Conservation (phyloP, 495 filamentous ascomycete species). For the Talaromyces thailandensis region DNA sequence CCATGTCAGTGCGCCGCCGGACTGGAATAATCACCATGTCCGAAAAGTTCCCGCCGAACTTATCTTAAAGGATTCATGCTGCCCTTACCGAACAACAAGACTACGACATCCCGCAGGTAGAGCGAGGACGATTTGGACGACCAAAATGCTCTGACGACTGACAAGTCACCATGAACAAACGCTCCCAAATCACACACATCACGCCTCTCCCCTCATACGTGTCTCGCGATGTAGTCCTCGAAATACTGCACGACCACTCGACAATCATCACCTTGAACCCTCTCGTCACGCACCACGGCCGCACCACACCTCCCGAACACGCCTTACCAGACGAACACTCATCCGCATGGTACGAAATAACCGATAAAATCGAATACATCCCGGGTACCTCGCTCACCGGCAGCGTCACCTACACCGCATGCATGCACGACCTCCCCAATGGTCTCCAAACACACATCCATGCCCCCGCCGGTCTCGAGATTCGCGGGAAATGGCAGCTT, state of each 20-base stretch:
- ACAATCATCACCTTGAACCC: conserved; percentile 81
- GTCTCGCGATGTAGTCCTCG: conserved; percentile 54
- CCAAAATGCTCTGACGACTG: neutral
- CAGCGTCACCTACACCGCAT: conserved; percentile 64
- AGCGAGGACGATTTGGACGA: neutral
- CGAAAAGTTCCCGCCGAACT: neutral
- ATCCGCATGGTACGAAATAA: conserved; percentile 57
- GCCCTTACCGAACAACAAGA: neutral
- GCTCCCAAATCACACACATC: conserved; percentile 54
- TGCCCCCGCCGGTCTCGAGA: conserved; percentile 58
- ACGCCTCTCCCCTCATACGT: conserved; percentile 62
- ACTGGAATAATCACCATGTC: neutral
- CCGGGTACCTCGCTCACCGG: conserved; percentile 55
- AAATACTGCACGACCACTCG: conserved; percentile 60
- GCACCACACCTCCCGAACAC: conserved; percentile 51
- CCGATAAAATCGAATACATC: conserved; percentile 62
- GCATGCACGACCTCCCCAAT: conserved; percentile 59
- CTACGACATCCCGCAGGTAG: neutral
- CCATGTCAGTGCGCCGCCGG: neutral
- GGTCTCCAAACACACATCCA: conserved; percentile 71
- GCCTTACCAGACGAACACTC: conserved; percentile 56
- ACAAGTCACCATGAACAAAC: conserved; percentile 6
- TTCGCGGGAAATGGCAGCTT: conserved; percentile 59
- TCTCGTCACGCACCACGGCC: conserved; percentile 59
- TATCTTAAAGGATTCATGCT: neutral